A percentile compares a stretch with the other conserved stretches of the same genome.
Evolutionary conservation across 2,329 filamentous ascomycete genomes (phyloP).

Genomic region (Beauveria pseudobassiana): DNA sequence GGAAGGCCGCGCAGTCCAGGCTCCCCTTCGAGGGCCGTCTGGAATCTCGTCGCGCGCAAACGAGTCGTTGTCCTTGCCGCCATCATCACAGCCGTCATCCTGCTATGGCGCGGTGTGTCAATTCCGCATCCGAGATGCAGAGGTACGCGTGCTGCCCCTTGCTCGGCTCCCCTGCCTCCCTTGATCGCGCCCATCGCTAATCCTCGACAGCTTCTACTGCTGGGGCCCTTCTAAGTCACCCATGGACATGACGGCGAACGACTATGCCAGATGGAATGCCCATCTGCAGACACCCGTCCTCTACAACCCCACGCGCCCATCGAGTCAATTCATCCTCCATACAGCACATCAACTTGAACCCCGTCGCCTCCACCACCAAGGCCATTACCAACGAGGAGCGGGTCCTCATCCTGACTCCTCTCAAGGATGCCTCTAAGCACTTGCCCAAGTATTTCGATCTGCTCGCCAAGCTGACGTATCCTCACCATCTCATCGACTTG

Average conservation of each 20-base stretch:
- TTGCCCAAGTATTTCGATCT: conserved; percentile 91
- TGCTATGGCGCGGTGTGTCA: conserved; percentile 83
- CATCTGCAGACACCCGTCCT: conserved; percentile 88
- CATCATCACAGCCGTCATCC: conserved; percentile 60
- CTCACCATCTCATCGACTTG: conserved; percentile 89
- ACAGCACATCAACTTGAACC: conserved; percentile 74
- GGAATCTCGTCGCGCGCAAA: conserved; percentile 65
- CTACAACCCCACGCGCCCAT: conserved; percentile 89
- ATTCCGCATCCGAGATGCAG: conserved; percentile 80
- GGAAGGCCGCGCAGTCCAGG: conserved; percentile 79
- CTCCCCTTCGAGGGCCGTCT: conserved; percentile 69
- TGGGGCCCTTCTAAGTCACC: conserved; percentile 94
- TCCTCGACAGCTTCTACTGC: conserved; percentile 73
- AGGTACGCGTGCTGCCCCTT: conserved; percentile 49
- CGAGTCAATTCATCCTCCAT: conserved; percentile 77
- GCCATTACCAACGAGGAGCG: conserved; percentile 76
- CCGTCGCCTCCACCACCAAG: conserved; percentile 70
- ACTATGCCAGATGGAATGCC: conserved; percentile 80
- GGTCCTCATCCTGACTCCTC: conserved; percentile 83
- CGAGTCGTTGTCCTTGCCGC: conserved; percentile 70
- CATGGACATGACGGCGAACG: conserved; percentile 89
- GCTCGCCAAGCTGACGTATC: conserved; percentile 81
- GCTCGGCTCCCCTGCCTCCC: neutral
- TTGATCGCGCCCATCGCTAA: conserved; percentile 2
- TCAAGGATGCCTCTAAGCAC: conserved; percentile 80